phyloP scores from a whole-genome alignment of 2,329 filamentous ascomycete genomes.

The Aspergillus sp. region DNA sequence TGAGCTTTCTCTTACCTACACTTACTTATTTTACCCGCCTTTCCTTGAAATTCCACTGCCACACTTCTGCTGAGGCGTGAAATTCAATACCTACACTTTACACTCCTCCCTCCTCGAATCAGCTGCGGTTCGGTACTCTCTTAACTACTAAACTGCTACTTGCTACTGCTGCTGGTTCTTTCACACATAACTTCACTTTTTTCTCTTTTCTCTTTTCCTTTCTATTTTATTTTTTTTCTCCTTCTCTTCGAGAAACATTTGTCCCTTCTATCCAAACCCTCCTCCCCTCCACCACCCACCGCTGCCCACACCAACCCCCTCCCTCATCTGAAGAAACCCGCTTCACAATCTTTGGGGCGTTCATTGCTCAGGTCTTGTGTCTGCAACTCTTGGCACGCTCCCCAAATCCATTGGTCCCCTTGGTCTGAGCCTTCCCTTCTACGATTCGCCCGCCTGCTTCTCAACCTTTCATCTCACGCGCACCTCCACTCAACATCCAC shows the following conservation, averaged over 20 bases:
- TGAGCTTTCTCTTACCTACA: conserved; percentile 5
- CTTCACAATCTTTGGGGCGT: conserved; percentile 15
- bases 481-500: conserved; percentile 34
- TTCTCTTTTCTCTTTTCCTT: conserved; percentile 11
- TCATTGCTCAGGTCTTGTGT: conserved; percentile 23
- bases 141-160: conserved; percentile 12
- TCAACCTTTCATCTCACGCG: conserved; percentile 38
- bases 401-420: conserved; percentile 25
- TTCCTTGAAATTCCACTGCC: conserved; percentile 20
- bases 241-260: conserved; percentile 5
- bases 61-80: conserved; percentile 18
- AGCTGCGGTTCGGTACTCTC: conserved; percentile 8
- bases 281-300: conserved; percentile 11
- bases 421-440: conserved; percentile 26
- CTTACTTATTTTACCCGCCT: conserved; percentile 19
- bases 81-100: conserved; percentile 7
- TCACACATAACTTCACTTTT: conserved; percentile 8
- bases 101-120: conserved; percentile 13
- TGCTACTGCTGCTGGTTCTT: conserved; percentile 14
- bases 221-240: conserved; percentile 7
- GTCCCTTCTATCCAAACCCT: conserved; percentile 12
- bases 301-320: too few species aligned
- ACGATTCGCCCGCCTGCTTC: conserved; percentile 30
- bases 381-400: conserved; percentile 34
- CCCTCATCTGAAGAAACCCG: conserved; percentile 11